These are phyloP conservation scores for Phytophthora brassicae DNA, from an alignment of 352 stramenopile species.

Conservation along the genomic window DNA sequence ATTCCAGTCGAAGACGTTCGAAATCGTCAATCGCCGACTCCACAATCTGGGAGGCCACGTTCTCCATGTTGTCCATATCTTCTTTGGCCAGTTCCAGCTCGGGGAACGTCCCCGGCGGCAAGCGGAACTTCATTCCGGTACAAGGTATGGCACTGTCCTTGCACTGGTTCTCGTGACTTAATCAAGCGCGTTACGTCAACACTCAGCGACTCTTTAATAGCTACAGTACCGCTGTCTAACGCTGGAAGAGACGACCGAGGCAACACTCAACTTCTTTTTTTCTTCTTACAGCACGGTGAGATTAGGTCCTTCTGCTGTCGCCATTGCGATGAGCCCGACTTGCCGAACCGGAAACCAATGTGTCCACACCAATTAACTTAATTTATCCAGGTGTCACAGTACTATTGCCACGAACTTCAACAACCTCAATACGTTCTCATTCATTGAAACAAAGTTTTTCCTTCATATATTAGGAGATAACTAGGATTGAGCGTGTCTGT, in stretches of 20 bases:
- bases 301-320: slow-evolving; percentile 16
- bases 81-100: slow-evolving; percentile 40
- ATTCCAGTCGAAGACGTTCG: slow-evolving; percentile 21
- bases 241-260: slow-evolving; percentile 5
- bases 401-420: neutral
- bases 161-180: neutral
- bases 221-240: neutral
- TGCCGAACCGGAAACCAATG: slow-evolving; percentile 16
- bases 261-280: no score
- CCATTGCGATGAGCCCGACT: no score
- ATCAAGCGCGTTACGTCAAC: neutral
- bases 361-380: neutral
- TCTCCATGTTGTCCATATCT: slow-evolving; percentile 41
- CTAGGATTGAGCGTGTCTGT: neutral
- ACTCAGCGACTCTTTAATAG: neutral
- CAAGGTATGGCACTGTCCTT: neutral
- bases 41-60: slow-evolving; percentile 35
- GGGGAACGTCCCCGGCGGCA: slow-evolving; percentile 42
- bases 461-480: slow-evolving; percentile 13
- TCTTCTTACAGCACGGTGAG: no score
- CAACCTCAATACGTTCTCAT: no score
- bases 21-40: slow-evolving; percentile 35
- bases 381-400: neutral
- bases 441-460: neutral
- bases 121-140: slow-evolving; percentile 38